Conservation (phyloP, 345 rosid genomes). For the Jatropha curcas region DNA sequence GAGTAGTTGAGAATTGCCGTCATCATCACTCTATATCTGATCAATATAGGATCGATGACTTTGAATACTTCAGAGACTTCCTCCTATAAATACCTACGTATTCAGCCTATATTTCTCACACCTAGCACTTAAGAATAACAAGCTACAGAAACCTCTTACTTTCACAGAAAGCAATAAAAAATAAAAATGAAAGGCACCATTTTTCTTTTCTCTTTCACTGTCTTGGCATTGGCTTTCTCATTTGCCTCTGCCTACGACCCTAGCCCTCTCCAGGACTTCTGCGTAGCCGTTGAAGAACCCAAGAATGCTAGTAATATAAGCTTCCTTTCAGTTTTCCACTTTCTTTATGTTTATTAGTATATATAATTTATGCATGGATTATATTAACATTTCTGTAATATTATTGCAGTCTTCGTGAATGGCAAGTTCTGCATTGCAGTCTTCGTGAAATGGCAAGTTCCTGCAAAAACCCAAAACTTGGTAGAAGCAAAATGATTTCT, state of each 20-base stretch:
- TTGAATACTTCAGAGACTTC: background rate
- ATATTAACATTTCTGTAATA: background rate
- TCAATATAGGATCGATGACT: background rate
- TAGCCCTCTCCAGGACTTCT: conserved; percentile 18
- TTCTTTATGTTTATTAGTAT: no score
- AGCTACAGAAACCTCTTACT: no score
- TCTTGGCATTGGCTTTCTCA: conserved; percentile 11
- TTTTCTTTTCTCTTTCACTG: background rate
- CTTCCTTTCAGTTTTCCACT: background rate
- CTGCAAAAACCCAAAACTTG: conserved; percentile 2
- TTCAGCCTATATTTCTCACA: background rate
- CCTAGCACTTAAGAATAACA: background rate
- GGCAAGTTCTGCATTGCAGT: conserved; percentile 24
- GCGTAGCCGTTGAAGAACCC: conserved; percentile 5
- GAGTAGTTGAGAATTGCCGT: no score
- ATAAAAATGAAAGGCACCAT: background rate
- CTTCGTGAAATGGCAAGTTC: no score
- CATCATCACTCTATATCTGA: no score
- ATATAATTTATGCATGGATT: no score
- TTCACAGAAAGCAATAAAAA: no score
- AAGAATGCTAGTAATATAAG: background rate
- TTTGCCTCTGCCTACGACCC: conserved; percentile 16
- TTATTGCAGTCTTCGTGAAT: conserved; percentile 14
- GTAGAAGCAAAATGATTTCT: conserved; percentile 12
- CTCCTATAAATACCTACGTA: background rate